Base-by-base conservation (phyloP, 352 stramenopile genomes). In the Vaucheria bursata region DNA sequence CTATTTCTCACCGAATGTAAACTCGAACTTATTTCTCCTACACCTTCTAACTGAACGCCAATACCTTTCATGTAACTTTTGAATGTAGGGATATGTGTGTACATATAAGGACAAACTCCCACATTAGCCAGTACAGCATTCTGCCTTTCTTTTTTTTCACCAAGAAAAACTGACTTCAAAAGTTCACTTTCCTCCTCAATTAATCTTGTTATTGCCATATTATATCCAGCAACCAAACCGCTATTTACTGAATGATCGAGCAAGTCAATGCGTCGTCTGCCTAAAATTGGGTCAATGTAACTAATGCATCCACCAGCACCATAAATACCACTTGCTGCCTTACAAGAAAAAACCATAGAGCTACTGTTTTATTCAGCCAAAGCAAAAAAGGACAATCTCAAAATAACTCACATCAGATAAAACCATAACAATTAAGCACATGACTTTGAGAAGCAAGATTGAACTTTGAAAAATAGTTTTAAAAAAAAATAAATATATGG, bases 161-260 rank as follows among this genome's bases (percentile, higher is more conserved):
- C n/a, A n/a, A n/a, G n/a, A n/a, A n/a, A n/a, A n/a, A n/a, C n/a
- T n/a, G n/a, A n/a, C n/a, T n/a, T n/a, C 18, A 33, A 8, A 12
- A n/a, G 18, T 4, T 33, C 59, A 38, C 59, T 38, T 5, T n/a
- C 18, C 5, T n/a, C 18, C 4, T 38, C 69, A 7, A 12, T 32
- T 69, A 34, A 34, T 25, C 69, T 18, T n/a, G 74, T 52, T 5
- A 69, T 50, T n/a, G 75, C 90, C 90, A 95, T 95, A 81, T 95
- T 95, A 34, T 90, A 84, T 0, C 90, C 90, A 0, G 90, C 91
- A 3, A 89, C 84, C 6, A 96, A 85, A 0, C 91, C 91, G 32
- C 87, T 92, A 84, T 96, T 95, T 7, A 95, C 88, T 4, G 12
- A 36, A 75, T 95, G 90, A 78, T 96, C 91, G 80, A 95, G 95